Evolutionary conservation across 306 rosid genomes (phyloP).

Genomic region (Dalbergia oliveri): DNA sequence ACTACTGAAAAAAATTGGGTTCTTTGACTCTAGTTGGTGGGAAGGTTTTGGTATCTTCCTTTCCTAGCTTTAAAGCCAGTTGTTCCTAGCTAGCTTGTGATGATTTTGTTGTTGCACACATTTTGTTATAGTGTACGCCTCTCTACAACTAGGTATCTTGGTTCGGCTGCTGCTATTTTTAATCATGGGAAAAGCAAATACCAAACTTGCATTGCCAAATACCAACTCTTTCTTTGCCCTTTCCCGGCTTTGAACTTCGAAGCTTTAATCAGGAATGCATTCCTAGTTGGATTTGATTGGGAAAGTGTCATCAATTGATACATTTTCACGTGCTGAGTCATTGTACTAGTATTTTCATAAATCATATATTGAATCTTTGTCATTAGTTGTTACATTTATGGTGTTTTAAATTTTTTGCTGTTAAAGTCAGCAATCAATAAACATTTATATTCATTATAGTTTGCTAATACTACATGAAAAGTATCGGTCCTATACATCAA

Average conservation of each 20-base stretch:
- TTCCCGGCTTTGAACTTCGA: conserved; percentile 22
- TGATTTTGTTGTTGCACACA: neutral
- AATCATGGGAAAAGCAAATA: conserved; percentile 47
- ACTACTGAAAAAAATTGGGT: conserved; percentile 45
- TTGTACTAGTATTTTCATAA: neutral
- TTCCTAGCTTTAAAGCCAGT: conserved; percentile 69
- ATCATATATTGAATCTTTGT: neutral
- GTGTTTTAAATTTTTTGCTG: neutral
- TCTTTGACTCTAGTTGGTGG: conserved; percentile 58
- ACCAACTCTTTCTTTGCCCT: neutral
- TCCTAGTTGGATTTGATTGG: neutral
- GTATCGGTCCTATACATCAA: conserved; percentile 48
- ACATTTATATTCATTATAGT: neutral
- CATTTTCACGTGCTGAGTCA: conserved; percentile 12
- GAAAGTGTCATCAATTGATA: neutral
- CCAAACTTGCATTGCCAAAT: conserved; percentile 63
- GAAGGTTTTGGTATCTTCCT: conserved; percentile 96
- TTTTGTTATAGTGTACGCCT: neutral
- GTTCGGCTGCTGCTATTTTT: conserved; percentile 9
- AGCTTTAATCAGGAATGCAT: conserved; percentile 21
- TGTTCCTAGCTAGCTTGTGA: neutral
- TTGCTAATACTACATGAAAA: neutral
- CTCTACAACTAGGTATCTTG: conserved; percentile 45
- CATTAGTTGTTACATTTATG: neutral
- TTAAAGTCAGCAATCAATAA: neutral